phyloP scores from a whole-genome alignment of 306 rosid species.

The Trichosanthes truncata region DNA sequence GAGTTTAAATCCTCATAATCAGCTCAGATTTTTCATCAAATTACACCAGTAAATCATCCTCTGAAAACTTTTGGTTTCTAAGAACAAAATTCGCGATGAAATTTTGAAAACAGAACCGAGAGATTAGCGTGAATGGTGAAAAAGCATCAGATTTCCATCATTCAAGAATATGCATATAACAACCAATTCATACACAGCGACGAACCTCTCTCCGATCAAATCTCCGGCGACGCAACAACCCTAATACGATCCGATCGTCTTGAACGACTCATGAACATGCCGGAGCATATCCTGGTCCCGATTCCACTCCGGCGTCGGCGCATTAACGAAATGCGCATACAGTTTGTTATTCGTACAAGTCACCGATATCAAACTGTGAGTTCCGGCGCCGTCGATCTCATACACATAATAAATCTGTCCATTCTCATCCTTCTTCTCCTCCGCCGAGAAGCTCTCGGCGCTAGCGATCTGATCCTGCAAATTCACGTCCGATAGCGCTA shows the following conservation, averaged over 20 bases:
- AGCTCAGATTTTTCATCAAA: neutral
- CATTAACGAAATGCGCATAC: conserved; percentile 86
- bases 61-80: neutral
- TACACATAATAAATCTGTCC: conserved; percentile 76
- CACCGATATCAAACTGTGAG: conserved; percentile 74
- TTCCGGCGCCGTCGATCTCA: conserved; percentile 63
- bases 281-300: conserved; percentile 51
- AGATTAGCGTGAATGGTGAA: neutral
- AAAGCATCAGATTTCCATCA: neutral
- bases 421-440: conserved; percentile 55
- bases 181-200: neutral
- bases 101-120: neutral
- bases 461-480: conserved; percentile 69
- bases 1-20: neutral
- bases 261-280: conserved; percentile 83
- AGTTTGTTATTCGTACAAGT: conserved; percentile 82
- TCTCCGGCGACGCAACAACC: neutral
- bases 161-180: neutral
- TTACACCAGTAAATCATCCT: neutral
- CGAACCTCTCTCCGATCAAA: neutral
- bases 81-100: neutral
- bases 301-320: conserved; percentile 76
- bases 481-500: conserved; percentile 69
- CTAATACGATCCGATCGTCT: conserved; percentile 43
- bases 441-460: conserved; percentile 47